Evolutionary conservation across 345 rosid species (phyloP).

Genomic region (Populus ilicifolia): DNA sequence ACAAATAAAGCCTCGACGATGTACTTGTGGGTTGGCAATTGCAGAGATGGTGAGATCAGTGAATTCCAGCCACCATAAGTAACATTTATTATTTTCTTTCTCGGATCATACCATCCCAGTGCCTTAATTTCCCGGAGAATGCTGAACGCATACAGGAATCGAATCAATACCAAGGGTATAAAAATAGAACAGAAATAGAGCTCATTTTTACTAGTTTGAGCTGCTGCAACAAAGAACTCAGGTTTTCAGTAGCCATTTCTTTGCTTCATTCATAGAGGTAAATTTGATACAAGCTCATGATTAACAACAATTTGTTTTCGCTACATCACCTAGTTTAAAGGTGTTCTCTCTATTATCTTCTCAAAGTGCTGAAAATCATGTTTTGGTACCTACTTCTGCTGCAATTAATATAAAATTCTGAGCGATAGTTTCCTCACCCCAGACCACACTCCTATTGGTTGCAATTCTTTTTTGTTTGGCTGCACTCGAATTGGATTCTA

Average conservation of each 20-base stretch:
- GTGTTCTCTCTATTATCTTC: background rate
- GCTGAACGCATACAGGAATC: constrained; percentile 6
- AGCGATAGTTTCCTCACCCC: background rate
- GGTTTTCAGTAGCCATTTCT: constrained; percentile 9
- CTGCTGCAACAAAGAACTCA: constrained; percentile 1
- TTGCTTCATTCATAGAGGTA: constrained; percentile 5
- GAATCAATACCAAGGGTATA: background rate
- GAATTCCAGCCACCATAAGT: constrained; percentile 27
- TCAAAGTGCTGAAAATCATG: too few relatives aligned
- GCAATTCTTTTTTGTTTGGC: background rate
- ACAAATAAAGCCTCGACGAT: constrained; percentile 43
- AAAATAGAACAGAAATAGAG: background rate
- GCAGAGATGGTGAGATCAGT: constrained; percentile 58
- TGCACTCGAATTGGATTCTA: background rate
- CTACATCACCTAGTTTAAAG: background rate
- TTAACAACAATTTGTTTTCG: background rate
- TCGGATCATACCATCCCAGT: background rate
- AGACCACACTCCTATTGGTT: background rate
- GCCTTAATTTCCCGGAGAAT: background rate
- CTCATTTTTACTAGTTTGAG: background rate
- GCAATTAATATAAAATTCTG: background rate
- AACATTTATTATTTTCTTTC: background rate
- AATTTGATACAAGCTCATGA: constrained; percentile 22
- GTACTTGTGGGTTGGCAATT: constrained; percentile 68
- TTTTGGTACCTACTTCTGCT: background rate